Conservation (phyloP, 1,139 yeast species). For the Sugiyamaella sp. region DNA sequence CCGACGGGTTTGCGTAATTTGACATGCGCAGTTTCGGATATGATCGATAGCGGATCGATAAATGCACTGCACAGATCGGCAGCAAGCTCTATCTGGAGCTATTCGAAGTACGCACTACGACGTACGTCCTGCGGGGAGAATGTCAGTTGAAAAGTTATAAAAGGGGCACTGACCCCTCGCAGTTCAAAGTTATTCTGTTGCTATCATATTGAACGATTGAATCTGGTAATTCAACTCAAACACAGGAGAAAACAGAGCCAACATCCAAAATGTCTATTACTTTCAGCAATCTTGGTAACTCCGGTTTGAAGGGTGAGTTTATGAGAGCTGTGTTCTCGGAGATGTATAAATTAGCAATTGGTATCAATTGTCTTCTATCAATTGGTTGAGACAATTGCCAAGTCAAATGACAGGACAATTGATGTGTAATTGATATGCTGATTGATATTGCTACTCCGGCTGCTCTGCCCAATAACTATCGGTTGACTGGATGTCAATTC, state of each 20-base stretch:
- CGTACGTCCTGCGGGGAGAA: background rate
- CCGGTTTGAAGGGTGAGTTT: background rate
- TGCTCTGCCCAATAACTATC: too few species aligned
- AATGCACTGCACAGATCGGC: background rate
- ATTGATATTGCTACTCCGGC: too few species aligned
- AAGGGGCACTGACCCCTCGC: background rate
- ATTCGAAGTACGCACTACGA: too few species aligned
- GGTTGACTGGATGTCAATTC: too few species aligned
- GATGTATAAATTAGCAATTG: too few species aligned
- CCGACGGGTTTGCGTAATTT: constrained; percentile 4
- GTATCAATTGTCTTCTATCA: too few species aligned
- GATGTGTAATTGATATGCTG: too few species aligned
- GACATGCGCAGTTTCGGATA: background rate
- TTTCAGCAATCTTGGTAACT: constrained; percentile 1
- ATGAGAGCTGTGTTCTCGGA: background rate
- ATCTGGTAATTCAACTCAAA: background rate
- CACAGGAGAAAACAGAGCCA: too few species aligned
- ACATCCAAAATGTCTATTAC: background rate
- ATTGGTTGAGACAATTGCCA: too few species aligned
- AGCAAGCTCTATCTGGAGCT: background rate
- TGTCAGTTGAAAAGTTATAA: background rate
- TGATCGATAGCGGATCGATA: background rate
- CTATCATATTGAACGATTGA: background rate
- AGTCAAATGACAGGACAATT: too few species aligned
- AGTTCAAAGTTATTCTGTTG: background rate